Base-by-base conservation (phyloP, 805 yeast species). In the Pichia ethanolica region DNA sequence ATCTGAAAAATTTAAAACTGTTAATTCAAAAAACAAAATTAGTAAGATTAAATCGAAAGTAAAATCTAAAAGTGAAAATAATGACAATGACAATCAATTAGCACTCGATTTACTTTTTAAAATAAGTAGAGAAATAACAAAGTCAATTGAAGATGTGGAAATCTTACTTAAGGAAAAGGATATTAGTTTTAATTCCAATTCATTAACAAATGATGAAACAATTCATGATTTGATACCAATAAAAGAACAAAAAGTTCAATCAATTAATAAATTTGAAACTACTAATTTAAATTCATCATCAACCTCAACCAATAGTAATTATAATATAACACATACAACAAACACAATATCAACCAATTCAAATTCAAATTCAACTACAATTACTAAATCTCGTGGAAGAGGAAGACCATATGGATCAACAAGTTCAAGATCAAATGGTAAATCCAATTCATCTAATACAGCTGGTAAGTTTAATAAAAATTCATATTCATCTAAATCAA, bases 351-450 rank as follows among this genome's bases (percentile, higher is more conserved):
- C 20, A 20, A 20, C 20, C 3, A 20, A 20, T 20, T 20, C 20
- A 20, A 20, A 28, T 13, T n/a, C 14, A 6, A 28, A 26, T 35
- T 11, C 4, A 13, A 8, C 26, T 25, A 11, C 8, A 20, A 20
- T 20, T 25, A 10, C 5, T 28, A 43, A 35, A 28, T 27, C 20
- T 13, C 36, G 47, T 4, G 47, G 47, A 12, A 45, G 47, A 38
- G 47, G 47, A 7, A 34, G 47, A 26, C 43, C 43, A 36, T 39
- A 44, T 5, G 49, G 46, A 12, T 35, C 43, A 3, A 37, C 35
- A 25, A n/a, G 33, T 25, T 12, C 43, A 20, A 38, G 14, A 12
- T 20, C 20, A 20, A 20, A 20, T 3, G 20, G 20, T 20, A 20
- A 20, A 20, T 20, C 20, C 20, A 20, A 20, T 3, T 20, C 3